Evolutionary conservation across 495 filamentous ascomycete genomes (phyloP).

Genomic region (Aspergillus diversus): DNA sequence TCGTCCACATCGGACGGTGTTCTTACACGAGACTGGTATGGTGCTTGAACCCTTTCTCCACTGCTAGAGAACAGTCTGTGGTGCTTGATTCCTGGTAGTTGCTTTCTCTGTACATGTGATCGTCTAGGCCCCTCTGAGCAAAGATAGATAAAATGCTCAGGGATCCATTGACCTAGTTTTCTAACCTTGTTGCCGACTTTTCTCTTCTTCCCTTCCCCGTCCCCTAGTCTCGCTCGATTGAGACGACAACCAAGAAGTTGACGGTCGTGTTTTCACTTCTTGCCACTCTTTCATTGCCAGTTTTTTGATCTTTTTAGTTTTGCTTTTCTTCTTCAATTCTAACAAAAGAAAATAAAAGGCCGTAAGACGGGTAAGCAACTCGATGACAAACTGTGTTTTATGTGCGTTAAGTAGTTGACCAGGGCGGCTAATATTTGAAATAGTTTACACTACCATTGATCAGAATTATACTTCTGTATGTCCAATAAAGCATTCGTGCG

Average conservation of each 20-base stretch:
- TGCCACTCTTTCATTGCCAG: conserved; percentile 6
- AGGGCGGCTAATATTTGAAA: not conserved
- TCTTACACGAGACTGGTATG: conserved; percentile 5
- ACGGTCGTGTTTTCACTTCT: conserved; percentile 1
- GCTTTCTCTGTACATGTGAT: conserved; percentile 23
- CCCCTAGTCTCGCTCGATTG: conserved; percentile 1
- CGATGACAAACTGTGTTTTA: not conserved
- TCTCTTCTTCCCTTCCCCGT: not conserved
- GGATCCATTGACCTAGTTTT: conserved; percentile 13
- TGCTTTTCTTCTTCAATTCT: not conserved
- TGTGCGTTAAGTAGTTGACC: not conserved
- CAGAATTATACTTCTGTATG: conserved; percentile 11
- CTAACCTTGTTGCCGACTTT: not conserved
- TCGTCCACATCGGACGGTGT: not conserved
- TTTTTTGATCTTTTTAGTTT: not conserved
- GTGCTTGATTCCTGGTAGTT: conserved; percentile 19
- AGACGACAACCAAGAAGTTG: conserved; percentile 1
- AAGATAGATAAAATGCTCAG: conserved; percentile 21
- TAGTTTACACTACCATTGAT: not conserved
- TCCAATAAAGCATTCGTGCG: not conserved
- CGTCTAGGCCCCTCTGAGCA: conserved; percentile 7
- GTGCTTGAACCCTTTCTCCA: conserved; percentile 19
- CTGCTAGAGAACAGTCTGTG: conserved; percentile 19
- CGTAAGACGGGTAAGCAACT: not conserved
- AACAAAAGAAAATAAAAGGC: not conserved